Evolutionary conservation across 2,329 filamentous ascomycete genomes (phyloP).

Genomic region (Fusarium beomiforme): DNA sequence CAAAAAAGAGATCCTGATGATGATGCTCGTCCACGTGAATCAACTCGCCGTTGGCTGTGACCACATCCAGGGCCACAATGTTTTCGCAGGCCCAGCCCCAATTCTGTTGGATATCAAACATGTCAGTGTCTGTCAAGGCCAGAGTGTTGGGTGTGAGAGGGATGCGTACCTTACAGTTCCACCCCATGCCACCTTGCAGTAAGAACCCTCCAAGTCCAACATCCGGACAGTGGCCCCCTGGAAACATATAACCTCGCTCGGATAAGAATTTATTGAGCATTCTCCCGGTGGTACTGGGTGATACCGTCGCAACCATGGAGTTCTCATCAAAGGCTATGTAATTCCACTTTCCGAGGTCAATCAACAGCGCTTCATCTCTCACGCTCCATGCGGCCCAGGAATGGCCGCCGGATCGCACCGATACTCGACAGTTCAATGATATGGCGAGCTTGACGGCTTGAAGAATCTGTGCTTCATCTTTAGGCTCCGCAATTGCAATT

Average conservation of each 20-base stretch:
- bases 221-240: not conserved
- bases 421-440: not conserved
- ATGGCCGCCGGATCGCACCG: not conserved
- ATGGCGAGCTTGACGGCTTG: too few species aligned
- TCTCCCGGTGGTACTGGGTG: not conserved
- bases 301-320: not conserved
- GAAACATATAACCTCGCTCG: not conserved
- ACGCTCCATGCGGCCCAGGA: not conserved
- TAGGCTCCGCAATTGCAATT: not conserved
- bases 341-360: not conserved
- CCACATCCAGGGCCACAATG: not conserved
- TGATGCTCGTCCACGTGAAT: too few species aligned
- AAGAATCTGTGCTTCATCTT: too few species aligned
- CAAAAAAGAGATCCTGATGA: too few species aligned
- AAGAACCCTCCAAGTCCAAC: not conserved
- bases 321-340: too few species aligned
- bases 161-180: conserved; percentile 4
- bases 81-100: not conserved
- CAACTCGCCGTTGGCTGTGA: not conserved
- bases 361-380: not conserved
- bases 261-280: not conserved
- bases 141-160: too few species aligned
- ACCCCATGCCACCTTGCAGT: not conserved
- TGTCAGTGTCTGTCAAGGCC: too few species aligned
- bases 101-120: accelerated